Percentiles rank a stretch among this genome's conserved stretches.
These are phyloP conservation scores for Wickerhamiella occidentalis DNA, from an alignment of 805 yeast genomes.

Conservation along the genomic window DNA sequence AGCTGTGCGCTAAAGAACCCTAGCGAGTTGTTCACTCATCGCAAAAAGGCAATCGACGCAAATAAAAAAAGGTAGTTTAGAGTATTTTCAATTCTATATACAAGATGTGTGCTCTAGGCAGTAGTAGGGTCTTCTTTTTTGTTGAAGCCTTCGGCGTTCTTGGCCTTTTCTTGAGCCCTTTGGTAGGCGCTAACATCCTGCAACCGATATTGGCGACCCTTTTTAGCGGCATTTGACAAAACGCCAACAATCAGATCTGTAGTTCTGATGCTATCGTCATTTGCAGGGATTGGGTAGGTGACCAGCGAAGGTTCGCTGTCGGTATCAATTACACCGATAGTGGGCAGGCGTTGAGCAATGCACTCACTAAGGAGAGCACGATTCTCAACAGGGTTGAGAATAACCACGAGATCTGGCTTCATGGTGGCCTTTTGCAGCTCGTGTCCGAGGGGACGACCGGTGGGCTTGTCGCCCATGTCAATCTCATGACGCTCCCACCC, in stretches of 20 bases:
- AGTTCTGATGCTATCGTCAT: constrained; percentile 81
- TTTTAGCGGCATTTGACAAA: constrained; percentile 71
- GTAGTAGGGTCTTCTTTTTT: background rate
- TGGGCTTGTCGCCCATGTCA: constrained; percentile 57
- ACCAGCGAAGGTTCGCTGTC: constrained; percentile 82
- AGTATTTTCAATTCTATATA: background rate
- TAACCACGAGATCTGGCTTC: constrained; percentile 79
- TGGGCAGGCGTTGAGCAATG: constrained; percentile 69
- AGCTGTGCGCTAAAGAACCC: no score
- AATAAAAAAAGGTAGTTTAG: no score
- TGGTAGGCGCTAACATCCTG: constrained; percentile 29
- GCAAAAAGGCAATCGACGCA: no score
- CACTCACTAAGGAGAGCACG: constrained; percentile 74
- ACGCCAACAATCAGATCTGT: constrained; percentile 72
- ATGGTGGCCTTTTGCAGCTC: constrained; percentile 40
- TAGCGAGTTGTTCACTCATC: no score
- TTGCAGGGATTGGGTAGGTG: constrained; percentile 92
- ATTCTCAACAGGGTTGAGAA: constrained; percentile 81
- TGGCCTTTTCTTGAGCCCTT: constrained; percentile 17
- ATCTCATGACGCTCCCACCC: constrained; percentile 60
- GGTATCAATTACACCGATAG: constrained; percentile 88
- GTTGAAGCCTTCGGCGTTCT: constrained; percentile 18
- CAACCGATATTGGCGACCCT: constrained; percentile 53
- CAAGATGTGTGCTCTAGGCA: background rate
- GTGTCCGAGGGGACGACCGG: constrained; percentile 44